Evolutionary conservation across 2,329 filamentous ascomycete genomes (phyloP), one percentile per base, ranked within the genome.

Genomic region (Falciphora oryzae): DNA sequence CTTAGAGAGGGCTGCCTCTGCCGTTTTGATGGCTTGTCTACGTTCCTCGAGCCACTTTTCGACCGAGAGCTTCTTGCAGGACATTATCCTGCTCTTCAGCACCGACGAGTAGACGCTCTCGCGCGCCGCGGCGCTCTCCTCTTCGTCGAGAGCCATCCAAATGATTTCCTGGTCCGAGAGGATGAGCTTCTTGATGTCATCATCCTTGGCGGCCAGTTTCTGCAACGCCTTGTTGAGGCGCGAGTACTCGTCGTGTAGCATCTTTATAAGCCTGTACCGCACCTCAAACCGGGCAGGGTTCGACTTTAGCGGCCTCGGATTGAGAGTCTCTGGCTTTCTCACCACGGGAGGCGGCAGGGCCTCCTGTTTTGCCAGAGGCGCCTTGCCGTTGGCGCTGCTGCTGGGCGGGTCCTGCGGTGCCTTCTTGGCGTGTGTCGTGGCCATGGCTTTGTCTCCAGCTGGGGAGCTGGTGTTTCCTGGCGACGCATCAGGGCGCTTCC

Each of bases 21-120:
- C 35, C 53, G 35, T 35, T 14, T 60, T 58, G 57, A 74, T 66
- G 60, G 28, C 29, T 3, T 67, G 65, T 4, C 1, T 38, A 0
- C 85, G 79, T 67, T 89, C 86, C 35, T 85, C 82, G 66, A 85
- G 84, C 92, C 93, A 98, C 60, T 91, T 84, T 4, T 83, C 80
- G 3, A 86, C 72, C 0, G 80, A 81, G 90, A 96, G 93, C 67
- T 89, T 89, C 72, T 89, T 92, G 72, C 93, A 87, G 58, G 82
- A 82, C 70, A 90, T 83, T 65, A 98, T 89, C 44, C 87, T 87
- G 68, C 92, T 90, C 73, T 93, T 96, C 74, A 98, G 86, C 31
- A 93, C 80, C 70, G 96, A 97, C 10, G 84, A 80, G 72, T 99
- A 99, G 32, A 98, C 86, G 0, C 83, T 76, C 1, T 83, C 78